Conservation (phyloP, 495 filamentous ascomycete species). For the Hypoxylon trugodes region DNA sequence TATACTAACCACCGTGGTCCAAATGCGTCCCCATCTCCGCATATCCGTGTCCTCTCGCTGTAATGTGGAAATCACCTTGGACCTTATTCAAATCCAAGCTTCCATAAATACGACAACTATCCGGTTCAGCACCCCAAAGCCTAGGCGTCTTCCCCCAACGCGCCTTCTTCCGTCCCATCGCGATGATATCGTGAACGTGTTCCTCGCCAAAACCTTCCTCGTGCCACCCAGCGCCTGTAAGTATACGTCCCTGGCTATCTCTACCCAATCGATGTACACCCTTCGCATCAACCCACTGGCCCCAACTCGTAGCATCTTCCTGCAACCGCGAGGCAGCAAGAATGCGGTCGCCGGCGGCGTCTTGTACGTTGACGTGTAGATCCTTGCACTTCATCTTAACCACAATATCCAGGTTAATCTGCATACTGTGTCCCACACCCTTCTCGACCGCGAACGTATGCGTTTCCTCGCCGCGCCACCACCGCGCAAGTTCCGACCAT, state of each 20-base stretch:
- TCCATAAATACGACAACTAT: slow-evolving; percentile 87
- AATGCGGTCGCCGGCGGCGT: slow-evolving; percentile 90
- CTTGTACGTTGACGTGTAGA: slow-evolving; percentile 96
- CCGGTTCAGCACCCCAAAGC: slow-evolving; percentile 61
- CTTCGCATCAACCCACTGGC: slow-evolving; percentile 77
- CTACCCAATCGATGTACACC: slow-evolving; percentile 72
- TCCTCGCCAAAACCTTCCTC: slow-evolving; percentile 71
- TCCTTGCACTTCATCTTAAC: slow-evolving; percentile 89
- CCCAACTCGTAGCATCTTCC: slow-evolving; percentile 81
- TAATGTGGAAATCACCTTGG: slow-evolving; percentile 98
- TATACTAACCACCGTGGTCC: slow-evolving; percentile 75
- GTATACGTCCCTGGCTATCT: slow-evolving; percentile 53
- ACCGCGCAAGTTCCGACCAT: slow-evolving; percentile 77
- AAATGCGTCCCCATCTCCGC: slow-evolving; percentile 80
- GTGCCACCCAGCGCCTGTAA: slow-evolving; percentile 65
- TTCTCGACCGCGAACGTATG: slow-evolving; percentile 96
- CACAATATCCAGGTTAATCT: slow-evolving; percentile 95
- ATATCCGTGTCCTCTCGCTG: slow-evolving; percentile 94
- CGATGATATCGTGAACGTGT: slow-evolving; percentile 77
- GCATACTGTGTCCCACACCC: slow-evolving; percentile 82
- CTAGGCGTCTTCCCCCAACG: slow-evolving; percentile 78
- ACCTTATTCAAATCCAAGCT: slow-evolving; percentile 94
- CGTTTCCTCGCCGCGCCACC: slow-evolving; percentile 82
- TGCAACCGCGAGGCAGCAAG: slow-evolving; percentile 78
- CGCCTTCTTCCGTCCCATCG: slow-evolving; percentile 61